These are phyloP conservation scores for Eleusine coracana DNA, from an alignment of 176 grass and related monocot genomes.

Conservation along the genomic window DNA sequence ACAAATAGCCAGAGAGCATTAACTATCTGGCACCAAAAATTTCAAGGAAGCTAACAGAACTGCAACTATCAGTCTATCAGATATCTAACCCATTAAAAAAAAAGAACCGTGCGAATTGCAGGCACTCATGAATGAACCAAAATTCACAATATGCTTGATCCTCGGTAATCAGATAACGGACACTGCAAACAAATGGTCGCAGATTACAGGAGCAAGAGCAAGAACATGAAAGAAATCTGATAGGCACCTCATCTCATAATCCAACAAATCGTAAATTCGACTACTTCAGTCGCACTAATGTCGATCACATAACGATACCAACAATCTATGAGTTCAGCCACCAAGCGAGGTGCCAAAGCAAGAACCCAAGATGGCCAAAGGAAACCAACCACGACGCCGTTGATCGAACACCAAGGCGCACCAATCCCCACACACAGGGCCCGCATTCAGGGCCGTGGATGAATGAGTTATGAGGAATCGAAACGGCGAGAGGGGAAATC, in stretches of 20 bases:
- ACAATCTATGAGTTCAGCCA: background rate
- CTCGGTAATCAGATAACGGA: background rate
- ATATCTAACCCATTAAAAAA: background rate
- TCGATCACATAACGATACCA: background rate
- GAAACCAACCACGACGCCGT: conserved; percentile 20
- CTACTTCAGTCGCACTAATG: background rate
- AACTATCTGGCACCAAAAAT: background rate
- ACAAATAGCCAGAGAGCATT: background rate
- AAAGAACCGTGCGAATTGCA: background rate
- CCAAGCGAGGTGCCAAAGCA: background rate
- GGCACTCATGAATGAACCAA: background rate
- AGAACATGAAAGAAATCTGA: background rate
- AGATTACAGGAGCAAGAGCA: conserved; percentile 4
- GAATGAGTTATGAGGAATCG: background rate
- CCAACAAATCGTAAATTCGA: background rate
- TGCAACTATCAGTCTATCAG: background rate
- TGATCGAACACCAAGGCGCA: background rate
- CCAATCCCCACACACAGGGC: background rate
- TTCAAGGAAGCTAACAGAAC: background rate
- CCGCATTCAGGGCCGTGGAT: background rate
- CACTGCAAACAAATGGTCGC: background rate
- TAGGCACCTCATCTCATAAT: background rate
- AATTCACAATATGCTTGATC: conserved; percentile 9
- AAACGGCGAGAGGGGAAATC: background rate
- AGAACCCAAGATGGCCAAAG: background rate